phyloP scores from a whole-genome alignment of 2,329 filamentous ascomycete genomes.

The Nannizziopsis arthrosporioides region DNA sequence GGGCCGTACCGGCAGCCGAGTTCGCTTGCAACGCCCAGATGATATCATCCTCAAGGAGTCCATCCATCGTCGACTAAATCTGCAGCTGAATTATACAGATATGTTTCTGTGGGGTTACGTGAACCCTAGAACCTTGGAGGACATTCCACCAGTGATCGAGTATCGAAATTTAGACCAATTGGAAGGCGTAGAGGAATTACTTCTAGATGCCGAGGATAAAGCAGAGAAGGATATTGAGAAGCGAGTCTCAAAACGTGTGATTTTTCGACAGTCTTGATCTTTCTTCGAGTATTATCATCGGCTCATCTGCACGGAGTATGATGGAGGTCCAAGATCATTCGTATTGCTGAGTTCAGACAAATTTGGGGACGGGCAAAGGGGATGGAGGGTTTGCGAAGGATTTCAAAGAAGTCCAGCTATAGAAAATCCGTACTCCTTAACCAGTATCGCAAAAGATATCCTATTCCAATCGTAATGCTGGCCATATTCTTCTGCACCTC shows the following conservation, averaged over 20 bases:
- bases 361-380: too few relatives aligned
- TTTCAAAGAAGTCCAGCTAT: too few relatives aligned
- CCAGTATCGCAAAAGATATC: too few relatives aligned
- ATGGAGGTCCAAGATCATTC: too few relatives aligned
- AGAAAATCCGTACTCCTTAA: too few relatives aligned
- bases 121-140: constrained; percentile 41
- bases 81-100: constrained; percentile 44
- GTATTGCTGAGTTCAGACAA: too few relatives aligned
- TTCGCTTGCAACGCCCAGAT: constrained; percentile 45
- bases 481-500: too few relatives aligned
- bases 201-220: constrained; percentile 7
- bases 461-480: too few relatives aligned
- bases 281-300: too few relatives aligned
- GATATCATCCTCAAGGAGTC: constrained; percentile 49
- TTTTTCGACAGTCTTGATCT: constrained; percentile 1
- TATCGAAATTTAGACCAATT: constrained; percentile 41
- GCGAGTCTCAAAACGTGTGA: constrained; percentile 2
- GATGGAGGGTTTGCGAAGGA: too few relatives aligned
- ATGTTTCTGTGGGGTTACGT: constrained; percentile 55
- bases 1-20: constrained; percentile 23
- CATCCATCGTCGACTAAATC: constrained; percentile 39
- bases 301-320: too few relatives aligned
- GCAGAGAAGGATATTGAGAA: not conserved
- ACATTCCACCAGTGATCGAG: constrained; percentile 44
- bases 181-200: constrained; percentile 14